Conservation (phyloP, 768 basidiomycete genomes). For the Phaffia australis region DNA sequence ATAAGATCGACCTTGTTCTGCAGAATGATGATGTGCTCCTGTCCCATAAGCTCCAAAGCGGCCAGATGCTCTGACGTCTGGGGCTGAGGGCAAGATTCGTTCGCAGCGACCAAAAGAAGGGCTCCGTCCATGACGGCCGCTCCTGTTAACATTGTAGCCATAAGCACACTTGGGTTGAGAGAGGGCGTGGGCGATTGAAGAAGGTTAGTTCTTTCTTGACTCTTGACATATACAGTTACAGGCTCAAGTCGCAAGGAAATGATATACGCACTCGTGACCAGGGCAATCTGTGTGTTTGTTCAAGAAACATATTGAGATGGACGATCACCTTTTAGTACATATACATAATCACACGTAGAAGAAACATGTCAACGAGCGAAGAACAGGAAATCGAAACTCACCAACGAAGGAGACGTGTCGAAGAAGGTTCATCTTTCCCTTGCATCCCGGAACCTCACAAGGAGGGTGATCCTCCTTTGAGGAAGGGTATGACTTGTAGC, state of each 20-base stretch:
- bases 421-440: conserved; percentile 58
- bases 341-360: not conserved
- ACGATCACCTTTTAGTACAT: not conserved
- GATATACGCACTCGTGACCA: conserved; percentile 27
- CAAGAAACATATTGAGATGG: not conserved
- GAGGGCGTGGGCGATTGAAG: conserved; percentile 51
- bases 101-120: conserved; percentile 84
- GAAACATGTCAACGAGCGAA: not conserved
- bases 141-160: conserved; percentile 99
- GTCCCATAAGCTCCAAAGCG: conserved; percentile 98
- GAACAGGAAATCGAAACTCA: conserved; percentile 6
- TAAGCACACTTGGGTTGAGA: conserved; percentile 80
- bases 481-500: conserved; percentile 85
- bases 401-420: conserved; percentile 87
- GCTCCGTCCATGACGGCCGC: conserved; percentile 99
- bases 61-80: conserved; percentile 98
- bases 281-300: conserved; percentile 44
- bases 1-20: conserved; percentile 99
- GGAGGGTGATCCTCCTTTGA: conserved; percentile 88
- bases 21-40: conserved; percentile 92
- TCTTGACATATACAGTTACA: not conserved
- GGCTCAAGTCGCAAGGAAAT: not conserved
- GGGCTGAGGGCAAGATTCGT: conserved; percentile 97
- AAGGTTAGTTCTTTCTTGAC: not conserved
- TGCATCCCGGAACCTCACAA: conserved; percentile 88